Evolutionary conservation across 139 green algal genomes (phyloP).

Genomic region (Desmodesmus armatus): DNA sequence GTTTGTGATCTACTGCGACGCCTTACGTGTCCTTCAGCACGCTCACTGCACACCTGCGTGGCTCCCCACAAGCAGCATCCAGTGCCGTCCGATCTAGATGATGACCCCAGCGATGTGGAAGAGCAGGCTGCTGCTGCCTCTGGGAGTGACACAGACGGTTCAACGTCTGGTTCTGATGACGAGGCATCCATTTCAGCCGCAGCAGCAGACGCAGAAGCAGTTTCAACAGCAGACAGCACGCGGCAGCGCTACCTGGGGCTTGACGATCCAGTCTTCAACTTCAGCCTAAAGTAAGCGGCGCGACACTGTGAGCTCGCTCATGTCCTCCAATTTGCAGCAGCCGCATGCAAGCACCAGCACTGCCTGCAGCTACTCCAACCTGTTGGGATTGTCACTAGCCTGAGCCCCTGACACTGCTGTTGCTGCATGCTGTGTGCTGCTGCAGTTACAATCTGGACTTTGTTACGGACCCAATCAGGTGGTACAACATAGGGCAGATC

Average conservation of each 20-base stretch:
- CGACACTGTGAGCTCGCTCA: no score
- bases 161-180: not conserved
- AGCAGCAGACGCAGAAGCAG: slow-evolving; percentile 17
- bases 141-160: not conserved
- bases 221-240: not conserved
- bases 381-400: not conserved
- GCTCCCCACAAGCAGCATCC: not conserved
- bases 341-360: not conserved
- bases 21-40: no score
- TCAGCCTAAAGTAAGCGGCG: not conserved
- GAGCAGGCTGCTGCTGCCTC: not conserved
- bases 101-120: not conserved
- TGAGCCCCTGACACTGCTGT: not conserved
- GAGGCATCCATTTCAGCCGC: not conserved
- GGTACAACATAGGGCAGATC: not conserved
- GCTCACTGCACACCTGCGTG: not conserved
- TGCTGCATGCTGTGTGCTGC: not conserved
- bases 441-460: not conserved
- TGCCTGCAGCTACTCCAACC: not conserved
- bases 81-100: not conserved
- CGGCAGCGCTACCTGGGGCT: slow-evolving; percentile 20
- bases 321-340: not conserved
- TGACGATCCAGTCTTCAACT: slow-evolving; percentile 15
- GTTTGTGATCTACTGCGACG: no score
- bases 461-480: not conserved